Conservation (phyloP, 352 stramenopile genomes). For the Phytophthora chlamydospora region DNA sequence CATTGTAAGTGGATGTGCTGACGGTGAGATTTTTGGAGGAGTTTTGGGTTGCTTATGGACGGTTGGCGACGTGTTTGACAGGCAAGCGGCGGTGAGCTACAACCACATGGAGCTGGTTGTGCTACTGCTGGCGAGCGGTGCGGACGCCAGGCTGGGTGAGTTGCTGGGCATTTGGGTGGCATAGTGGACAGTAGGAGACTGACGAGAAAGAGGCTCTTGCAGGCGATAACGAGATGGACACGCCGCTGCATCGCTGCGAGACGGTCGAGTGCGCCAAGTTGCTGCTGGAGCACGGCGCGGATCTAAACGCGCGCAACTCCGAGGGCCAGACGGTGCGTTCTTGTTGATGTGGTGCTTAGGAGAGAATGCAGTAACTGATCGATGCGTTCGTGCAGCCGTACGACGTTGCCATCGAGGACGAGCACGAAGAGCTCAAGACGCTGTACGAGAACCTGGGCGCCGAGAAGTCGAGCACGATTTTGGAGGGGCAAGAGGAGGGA, state of each 20-base stretch:
- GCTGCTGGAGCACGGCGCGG: slow-evolving; percentile 57
- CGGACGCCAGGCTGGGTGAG: slow-evolving; percentile 49
- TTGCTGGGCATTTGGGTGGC: neutral
- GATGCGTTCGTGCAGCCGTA: slow-evolving; percentile 41
- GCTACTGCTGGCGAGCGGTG: slow-evolving; percentile 54
- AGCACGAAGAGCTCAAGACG: slow-evolving; percentile 54
- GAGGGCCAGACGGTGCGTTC: slow-evolving; percentile 56
- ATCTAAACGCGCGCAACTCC: slow-evolving; percentile 69
- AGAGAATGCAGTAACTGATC: neutral
- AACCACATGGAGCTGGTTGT: slow-evolving; percentile 63
- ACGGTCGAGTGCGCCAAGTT: slow-evolving; percentile 63
- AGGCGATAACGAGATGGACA: slow-evolving; percentile 74
- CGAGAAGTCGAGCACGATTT: slow-evolving; percentile 50
- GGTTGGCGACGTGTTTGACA: slow-evolving; percentile 16
- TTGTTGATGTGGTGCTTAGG: neutral
- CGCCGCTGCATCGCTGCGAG: slow-evolving; percentile 68
- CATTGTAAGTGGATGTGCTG: slow-evolving; percentile 47
- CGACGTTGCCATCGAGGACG: slow-evolving; percentile 69
- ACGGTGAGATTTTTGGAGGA: slow-evolving; percentile 23
- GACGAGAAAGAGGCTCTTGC: neutral
- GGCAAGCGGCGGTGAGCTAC: slow-evolving; percentile 75
- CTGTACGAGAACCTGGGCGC: slow-evolving; percentile 58
- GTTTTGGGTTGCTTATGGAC: neutral
- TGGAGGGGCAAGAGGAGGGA: slow-evolving; percentile 34
- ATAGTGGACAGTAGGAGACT: neutral